These are phyloP conservation scores for Imleria badia DNA, from an alignment of 768 basidiomycete species.

Conservation along the genomic window DNA sequence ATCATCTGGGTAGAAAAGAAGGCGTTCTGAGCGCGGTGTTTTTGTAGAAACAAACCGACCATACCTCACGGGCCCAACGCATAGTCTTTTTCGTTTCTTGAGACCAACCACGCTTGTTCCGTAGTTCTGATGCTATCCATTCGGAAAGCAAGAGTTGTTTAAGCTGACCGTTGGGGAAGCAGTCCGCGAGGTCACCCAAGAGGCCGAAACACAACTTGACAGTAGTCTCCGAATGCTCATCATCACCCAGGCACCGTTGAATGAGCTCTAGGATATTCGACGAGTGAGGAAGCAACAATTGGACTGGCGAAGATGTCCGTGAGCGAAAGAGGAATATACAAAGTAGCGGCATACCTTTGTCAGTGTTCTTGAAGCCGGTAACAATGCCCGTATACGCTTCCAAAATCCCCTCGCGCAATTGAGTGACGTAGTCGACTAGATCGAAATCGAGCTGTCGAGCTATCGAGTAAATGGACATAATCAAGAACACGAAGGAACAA, in stretches of 20 bases:
- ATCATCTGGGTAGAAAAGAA: slow-evolving; percentile 57
- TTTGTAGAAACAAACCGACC: slow-evolving; percentile 16
- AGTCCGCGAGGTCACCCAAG: slow-evolving; percentile 90
- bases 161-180: slow-evolving; percentile 78
- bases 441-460: slow-evolving; percentile 72
- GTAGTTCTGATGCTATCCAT: slow-evolving; percentile 76
- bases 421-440: slow-evolving; percentile 87
- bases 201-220: slow-evolving; percentile 79
- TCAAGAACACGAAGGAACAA: neutral
- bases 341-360: slow-evolving; percentile 52
- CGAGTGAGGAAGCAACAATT: slow-evolving; percentile 63
- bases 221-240: slow-evolving; percentile 79
- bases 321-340: neutral
- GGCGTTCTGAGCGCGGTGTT: neutral
- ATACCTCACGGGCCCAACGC: slow-evolving; percentile 92
- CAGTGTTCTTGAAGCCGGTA: slow-evolving; percentile 82
- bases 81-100: slow-evolving; percentile 83
- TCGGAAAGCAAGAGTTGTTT: slow-evolving; percentile 75
- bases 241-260: slow-evolving; percentile 72
- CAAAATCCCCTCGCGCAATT: slow-evolving; percentile 90
- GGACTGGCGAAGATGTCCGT: slow-evolving; percentile 4
- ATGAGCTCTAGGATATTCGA: slow-evolving; percentile 77
- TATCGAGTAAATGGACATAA: neutral
- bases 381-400: slow-evolving; percentile 97
- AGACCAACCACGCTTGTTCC: slow-evolving; percentile 70